Evolutionary conservation across 257 asterid species (phyloP).

Genomic region (Penstemon newberryi): DNA sequence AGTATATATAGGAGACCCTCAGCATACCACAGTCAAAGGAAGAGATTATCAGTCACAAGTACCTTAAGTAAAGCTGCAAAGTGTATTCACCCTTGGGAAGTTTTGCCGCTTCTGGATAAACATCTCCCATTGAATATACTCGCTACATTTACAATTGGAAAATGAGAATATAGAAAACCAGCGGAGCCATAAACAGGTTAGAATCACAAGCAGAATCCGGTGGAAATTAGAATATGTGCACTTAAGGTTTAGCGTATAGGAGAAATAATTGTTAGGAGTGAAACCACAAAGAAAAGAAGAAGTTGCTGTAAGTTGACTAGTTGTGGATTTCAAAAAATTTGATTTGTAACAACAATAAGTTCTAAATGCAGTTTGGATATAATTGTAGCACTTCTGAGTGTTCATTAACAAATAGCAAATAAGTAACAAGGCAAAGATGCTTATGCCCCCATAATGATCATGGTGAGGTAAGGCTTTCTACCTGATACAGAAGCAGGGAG

Average conservation of each 20-base stretch:
- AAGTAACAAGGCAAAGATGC: not conserved
- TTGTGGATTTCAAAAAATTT: not conserved
- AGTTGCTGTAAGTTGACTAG: slow-evolving; percentile 1
- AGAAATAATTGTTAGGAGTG: not conserved
- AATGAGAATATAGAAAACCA: slow-evolving; percentile 25
- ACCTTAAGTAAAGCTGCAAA: slow-evolving; percentile 85
- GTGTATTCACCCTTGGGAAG: slow-evolving; percentile 95
- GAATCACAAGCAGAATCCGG: not conserved
- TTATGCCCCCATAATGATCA: not conserved
- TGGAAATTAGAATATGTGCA: slow-evolving; percentile 9
- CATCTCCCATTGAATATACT: slow-evolving; percentile 87
- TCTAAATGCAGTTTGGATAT: slow-evolving; percentile 5
- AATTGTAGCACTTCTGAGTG: too few species aligned
- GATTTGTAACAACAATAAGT: slow-evolving; percentile 4
- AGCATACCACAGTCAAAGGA: slow-evolving; percentile 20
- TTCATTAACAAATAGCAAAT: too few species aligned
- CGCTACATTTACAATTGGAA: slow-evolving; percentile 57
- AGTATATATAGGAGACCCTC: slow-evolving; percentile 1
- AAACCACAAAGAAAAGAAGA: slow-evolving; percentile 24
- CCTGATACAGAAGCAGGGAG: slow-evolving; percentile 3
- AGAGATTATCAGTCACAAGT: slow-evolving; percentile 21
- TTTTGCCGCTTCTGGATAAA: slow-evolving; percentile 74
- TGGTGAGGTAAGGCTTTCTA: slow-evolving; percentile 2
- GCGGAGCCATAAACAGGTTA: slow-evolving; percentile 15
- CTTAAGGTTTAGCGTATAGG: slow-evolving; percentile 8